phyloP scores from a whole-genome alignment of 2,329 filamentous ascomycete species.

The Diaporthe capsici region DNA sequence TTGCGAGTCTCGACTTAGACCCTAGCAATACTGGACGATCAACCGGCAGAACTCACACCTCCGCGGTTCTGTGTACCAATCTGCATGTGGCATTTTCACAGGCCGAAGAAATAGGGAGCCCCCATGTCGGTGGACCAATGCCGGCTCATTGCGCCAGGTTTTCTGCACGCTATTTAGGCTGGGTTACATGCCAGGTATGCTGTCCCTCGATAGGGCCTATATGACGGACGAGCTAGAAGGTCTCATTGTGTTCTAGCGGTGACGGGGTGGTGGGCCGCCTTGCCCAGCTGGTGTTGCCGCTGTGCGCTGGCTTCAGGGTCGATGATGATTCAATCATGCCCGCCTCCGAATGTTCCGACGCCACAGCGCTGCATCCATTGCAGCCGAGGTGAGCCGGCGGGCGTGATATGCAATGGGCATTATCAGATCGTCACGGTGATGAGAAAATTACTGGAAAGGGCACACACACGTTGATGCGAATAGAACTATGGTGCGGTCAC shows the following conservation, averaged over 20 bases:
- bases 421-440: not conserved
- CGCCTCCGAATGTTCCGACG: constrained; percentile 20
- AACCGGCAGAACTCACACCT: constrained; percentile 17
- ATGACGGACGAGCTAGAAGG: constrained; percentile 35
- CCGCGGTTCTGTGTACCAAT: constrained; percentile 22
- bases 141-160: constrained; percentile 16
- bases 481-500: constrained; percentile 18
- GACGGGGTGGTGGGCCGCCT: constrained; percentile 26
- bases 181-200: constrained; percentile 15
- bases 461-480: not conserved
- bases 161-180: constrained; percentile 1
- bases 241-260: constrained; percentile 40
- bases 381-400: constrained; percentile 10
- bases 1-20: constrained; percentile 16
- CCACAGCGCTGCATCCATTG: constrained; percentile 3
- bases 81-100: constrained; percentile 29
- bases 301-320: constrained; percentile 9
- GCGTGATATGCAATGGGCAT: not conserved
- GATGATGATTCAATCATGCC: constrained; percentile 19
- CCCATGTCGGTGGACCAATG: constrained; percentile 5
- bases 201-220: constrained; percentile 29
- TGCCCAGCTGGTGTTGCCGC: constrained; percentile 8
- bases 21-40: constrained; percentile 25
- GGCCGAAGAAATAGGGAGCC: not conserved
- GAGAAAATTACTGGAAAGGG: not conserved